Conservation (phyloP, 345 rosid genomes). For the Corchorus olitorius region DNA sequence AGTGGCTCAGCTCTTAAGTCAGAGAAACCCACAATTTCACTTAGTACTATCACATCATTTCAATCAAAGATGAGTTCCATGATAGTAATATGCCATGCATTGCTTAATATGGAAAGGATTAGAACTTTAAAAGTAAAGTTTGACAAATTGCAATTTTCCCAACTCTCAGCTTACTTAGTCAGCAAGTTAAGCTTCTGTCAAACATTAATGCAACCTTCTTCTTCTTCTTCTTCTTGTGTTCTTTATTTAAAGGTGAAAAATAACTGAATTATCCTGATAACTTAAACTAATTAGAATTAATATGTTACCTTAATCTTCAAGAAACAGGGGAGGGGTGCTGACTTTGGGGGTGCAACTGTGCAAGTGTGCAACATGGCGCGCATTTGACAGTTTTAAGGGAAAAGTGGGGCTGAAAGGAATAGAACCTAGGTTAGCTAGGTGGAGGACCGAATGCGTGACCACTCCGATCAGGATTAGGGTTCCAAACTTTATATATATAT, state of each 20-base stretch:
- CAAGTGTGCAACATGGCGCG: not conserved
- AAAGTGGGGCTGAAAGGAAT: not conserved
- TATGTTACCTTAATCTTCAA: not conserved
- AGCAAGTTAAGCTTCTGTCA: no score
- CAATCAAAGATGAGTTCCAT: not conserved
- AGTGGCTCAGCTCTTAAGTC: not conserved
- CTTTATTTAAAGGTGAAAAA: no score
- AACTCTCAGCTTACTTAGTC: not conserved
- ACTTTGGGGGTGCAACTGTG: not conserved
- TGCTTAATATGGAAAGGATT: not conserved
- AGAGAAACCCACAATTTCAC: not conserved
- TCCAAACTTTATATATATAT: not conserved
- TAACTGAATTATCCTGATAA: no score
- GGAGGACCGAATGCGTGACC: not conserved
- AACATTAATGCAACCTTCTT: no score
- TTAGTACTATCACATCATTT: not conserved
- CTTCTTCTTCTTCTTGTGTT: no score
- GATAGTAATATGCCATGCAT: not conserved
- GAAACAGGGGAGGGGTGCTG: not conserved
- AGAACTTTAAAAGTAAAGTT: no score
- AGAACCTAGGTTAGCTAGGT: not conserved
- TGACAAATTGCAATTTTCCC: not conserved
- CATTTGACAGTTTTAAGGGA: not conserved
- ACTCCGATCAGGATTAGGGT: not conserved
- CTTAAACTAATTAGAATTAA: not conserved